Base-by-base conservation (phyloP, 306 rosid species). In the Vigna hirtella region DNA sequence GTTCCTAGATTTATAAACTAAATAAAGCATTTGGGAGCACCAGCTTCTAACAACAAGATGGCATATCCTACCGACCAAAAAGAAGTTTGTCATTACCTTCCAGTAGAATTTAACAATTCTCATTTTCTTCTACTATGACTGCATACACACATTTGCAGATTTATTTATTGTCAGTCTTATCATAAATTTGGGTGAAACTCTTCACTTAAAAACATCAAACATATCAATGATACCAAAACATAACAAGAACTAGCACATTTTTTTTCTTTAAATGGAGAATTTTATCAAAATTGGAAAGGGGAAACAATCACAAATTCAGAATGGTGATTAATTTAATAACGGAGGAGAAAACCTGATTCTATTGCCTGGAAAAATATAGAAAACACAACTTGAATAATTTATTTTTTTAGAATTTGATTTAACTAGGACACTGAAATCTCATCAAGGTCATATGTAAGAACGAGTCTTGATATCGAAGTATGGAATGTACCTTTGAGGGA, bases 401-500 rank as follows among this genome's bases (percentile, higher is more conserved):
- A 40, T 56, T 48, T 32, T 6, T 34, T 56, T 17, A 77, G 51
- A 63, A 28, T 26, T 74, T 74, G 14, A 40, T 58, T 72, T 58
- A 74, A 73, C 56, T 17, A 49, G 57, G 15, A 61, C 1, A 32
- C 32, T 57, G 6, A 76, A 47, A 75, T 80, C 63, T 50, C 58
- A 49, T 13, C 36, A 56, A 48, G 49, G 50, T 7, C 59, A 72
- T 67, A 47, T 80, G 70, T 63, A 59, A 24, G 9, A 20, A 51
- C 8, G 62, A 45, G 56, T 56, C 66, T 68, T 28, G 56, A 58
- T 43, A 68, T 61, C 53, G 62, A 17, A 47, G 38, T 64, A 42
- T 52, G 59, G 78, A 84, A 76, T 66, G 75, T 85, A 90, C 96
- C 97, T 83, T 88, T 16, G 92, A 82, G 79, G 96, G 91, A 89